phyloP scores from a whole-genome alignment of 306 rosid species.

The Fragaria ananassa region DNA sequence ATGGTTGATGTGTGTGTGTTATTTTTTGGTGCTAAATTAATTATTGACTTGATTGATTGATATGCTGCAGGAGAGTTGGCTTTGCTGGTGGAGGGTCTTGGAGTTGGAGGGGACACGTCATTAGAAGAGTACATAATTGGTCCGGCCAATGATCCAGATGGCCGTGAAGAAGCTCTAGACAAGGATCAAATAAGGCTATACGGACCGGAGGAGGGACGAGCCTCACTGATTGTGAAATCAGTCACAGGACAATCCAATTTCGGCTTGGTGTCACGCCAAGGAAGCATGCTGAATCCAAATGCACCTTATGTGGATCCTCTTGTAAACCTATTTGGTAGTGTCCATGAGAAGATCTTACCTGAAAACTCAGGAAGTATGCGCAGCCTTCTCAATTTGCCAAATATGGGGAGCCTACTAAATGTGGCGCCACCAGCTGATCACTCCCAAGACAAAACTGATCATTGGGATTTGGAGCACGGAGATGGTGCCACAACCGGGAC shows the following conservation, averaged over 20 bases:
- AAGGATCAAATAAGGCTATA: conserved; percentile 37
- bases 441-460: conserved; percentile 19
- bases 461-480: conserved; percentile 34
- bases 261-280: conserved; percentile 32
- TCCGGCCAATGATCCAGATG: conserved; percentile 21
- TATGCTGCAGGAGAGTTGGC: conserved; percentile 37
- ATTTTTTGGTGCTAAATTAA: neutral
- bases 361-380: conserved; percentile 29
- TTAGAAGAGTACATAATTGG: conserved; percentile 45
- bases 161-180: conserved; percentile 13
- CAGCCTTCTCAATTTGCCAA: conserved; percentile 30
- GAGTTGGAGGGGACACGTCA: conserved; percentile 35
- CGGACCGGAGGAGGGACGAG: conserved; percentile 37
- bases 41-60: neutral
- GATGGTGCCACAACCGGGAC: conserved; percentile 12
- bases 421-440: conserved; percentile 15
- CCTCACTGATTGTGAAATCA: conserved; percentile 31
- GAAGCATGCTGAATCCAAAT: conserved; percentile 30
- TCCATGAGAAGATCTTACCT: conserved; percentile 38
- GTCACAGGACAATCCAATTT: conserved; percentile 28
- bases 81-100: conserved; percentile 42
- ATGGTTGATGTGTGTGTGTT: neutral
- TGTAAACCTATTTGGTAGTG: conserved; percentile 40
- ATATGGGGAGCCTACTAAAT: conserved; percentile 37
- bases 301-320: conserved; percentile 35